phyloP scores from a whole-genome alignment of 129 eudicot genomes.

The Oenanthe sinensis region DNA sequence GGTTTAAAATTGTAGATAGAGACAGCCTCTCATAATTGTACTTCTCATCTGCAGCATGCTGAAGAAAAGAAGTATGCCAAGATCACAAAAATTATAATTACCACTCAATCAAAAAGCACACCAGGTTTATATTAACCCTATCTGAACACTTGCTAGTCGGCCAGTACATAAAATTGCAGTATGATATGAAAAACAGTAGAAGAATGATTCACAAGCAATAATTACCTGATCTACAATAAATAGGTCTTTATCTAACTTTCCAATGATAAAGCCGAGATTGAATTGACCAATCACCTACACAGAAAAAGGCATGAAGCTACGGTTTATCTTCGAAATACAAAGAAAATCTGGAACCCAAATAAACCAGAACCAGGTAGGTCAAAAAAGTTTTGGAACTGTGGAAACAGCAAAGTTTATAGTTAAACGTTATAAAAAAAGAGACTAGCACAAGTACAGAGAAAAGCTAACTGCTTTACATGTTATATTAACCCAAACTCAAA shows the following conservation, averaged over 20 bases:
- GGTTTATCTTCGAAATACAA: background rate
- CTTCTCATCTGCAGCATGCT: slow-evolving; percentile 99
- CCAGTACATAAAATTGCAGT: background rate
- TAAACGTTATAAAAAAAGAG: background rate
- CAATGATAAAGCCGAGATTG: slow-evolving; percentile 92
- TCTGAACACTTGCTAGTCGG: background rate
- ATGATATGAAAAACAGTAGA: background rate
- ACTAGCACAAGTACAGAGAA: background rate
- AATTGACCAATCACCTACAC: slow-evolving; percentile 83
- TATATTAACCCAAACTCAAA: background rate
- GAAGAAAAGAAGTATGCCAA: slow-evolving; percentile 15
- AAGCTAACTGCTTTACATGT: background rate
- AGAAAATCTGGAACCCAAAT: background rate
- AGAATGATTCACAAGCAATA: background rate
- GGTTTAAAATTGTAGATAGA: slow-evolving; percentile 72
- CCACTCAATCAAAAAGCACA: slow-evolving; percentile 10
- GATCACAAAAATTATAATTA: background rate
- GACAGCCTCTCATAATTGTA: slow-evolving; percentile 86
- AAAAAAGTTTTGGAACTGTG: background rate
- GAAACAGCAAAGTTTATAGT: background rate
- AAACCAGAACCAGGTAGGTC: background rate
- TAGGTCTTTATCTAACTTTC: slow-evolving; percentile 81
- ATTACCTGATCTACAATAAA: slow-evolving; percentile 93
- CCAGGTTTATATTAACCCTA: slow-evolving; percentile 9
- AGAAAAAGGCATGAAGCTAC: slow-evolving; percentile 3